phyloP scores from a whole-genome alignment of 805 yeast species.

The Pichia californica region DNA sequence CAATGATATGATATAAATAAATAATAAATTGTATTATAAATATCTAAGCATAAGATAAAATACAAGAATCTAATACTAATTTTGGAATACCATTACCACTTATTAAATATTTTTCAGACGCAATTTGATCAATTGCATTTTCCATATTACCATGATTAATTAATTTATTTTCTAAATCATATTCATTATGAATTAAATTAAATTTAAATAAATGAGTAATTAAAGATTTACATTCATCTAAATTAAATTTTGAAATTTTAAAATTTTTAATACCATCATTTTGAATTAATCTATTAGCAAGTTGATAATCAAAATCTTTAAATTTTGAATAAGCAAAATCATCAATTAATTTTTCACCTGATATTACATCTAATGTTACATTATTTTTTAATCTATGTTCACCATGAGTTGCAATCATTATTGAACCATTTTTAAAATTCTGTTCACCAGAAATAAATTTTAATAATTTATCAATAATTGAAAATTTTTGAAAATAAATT shows the following conservation, averaged over 20 bases:
- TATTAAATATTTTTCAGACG: slow-evolving; percentile 43
- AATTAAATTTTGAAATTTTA: slow-evolving; percentile 37
- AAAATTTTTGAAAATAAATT: slow-evolving; percentile 56
- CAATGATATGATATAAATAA: too few relatives aligned
- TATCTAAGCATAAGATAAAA: slow-evolving; percentile 27
- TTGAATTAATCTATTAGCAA: slow-evolving; percentile 41
- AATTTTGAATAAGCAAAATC: slow-evolving; percentile 71
- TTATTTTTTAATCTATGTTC: slow-evolving; percentile 48
- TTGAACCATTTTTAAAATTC: slow-evolving; percentile 54
- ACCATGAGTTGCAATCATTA: slow-evolving; percentile 58
- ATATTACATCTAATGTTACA: slow-evolving; percentile 47
- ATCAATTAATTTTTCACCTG: slow-evolving; percentile 30
- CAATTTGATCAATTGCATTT: slow-evolving; percentile 29
- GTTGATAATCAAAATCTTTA: slow-evolving; percentile 44
- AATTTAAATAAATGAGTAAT: slow-evolving; percentile 37
- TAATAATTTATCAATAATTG: slow-evolving; percentile 53
- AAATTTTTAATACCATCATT: slow-evolving; percentile 27
- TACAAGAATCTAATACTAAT: slow-evolving; percentile 38
- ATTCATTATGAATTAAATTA: slow-evolving; percentile 32
- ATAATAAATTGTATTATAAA: too few relatives aligned
- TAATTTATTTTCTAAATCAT: slow-evolving; percentile 25
- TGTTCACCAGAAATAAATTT: slow-evolving; percentile 47
- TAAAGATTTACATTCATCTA: slow-evolving; percentile 38
- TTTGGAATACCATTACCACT: slow-evolving; percentile 66
- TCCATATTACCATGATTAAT: slow-evolving; percentile 12